Conservation (phyloP, 192 early-diverging fungal genomes). For the Backusella tuberculispora region DNA sequence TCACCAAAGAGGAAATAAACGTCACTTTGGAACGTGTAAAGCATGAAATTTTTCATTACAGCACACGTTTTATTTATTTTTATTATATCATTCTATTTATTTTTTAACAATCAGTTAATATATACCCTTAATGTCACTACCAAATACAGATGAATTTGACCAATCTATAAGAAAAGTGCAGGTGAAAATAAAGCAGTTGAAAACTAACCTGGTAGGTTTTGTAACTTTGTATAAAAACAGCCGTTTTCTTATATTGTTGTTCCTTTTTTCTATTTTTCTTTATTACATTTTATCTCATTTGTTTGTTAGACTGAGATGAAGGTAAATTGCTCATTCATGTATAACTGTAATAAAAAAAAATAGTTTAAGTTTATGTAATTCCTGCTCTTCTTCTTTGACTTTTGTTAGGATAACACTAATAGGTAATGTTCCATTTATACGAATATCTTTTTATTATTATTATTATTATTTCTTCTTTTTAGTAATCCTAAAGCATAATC, state of each 20-base stretch:
- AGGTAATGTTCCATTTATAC: neutral
- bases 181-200: constrained; percentile 19
- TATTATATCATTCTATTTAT: neutral
- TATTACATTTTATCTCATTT: neutral
- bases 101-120: constrained; percentile 1
- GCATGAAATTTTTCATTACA: neutral
- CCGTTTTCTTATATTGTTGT: neutral
- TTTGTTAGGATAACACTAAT: neutral
- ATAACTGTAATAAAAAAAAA: neutral
- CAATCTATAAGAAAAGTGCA: neutral
- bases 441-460: neutral
- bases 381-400: neutral
- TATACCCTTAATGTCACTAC: neutral
- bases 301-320: constrained; percentile 1
- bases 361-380: neutral
- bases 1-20: constrained; percentile 3
- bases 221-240: neutral
- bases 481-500: neutral
- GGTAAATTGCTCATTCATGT: neutral
- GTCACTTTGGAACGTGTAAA: constrained; percentile 13
- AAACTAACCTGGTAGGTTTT: constrained; percentile 9
- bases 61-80: neutral
- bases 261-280: neutral
- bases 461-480: neutral
- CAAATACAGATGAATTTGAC: neutral